phyloP scores from a whole-genome alignment of 2,329 filamentous ascomycete genomes.

The Colletotrichum lini region DNA sequence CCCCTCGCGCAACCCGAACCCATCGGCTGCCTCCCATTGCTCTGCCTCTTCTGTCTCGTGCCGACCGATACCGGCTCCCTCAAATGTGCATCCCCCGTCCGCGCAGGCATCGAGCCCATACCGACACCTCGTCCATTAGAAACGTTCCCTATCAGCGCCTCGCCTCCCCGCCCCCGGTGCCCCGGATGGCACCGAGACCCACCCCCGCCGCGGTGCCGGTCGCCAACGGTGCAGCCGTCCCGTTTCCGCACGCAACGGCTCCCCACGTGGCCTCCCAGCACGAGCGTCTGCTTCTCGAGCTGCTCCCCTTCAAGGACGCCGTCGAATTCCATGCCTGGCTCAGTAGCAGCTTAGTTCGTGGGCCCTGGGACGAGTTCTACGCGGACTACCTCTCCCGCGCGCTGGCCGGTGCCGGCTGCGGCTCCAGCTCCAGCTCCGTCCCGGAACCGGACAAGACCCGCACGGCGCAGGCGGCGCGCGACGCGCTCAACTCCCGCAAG shows the following conservation, averaged over 20 bases:
- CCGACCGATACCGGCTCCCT: not conserved
- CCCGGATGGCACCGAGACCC: constrained; percentile 32
- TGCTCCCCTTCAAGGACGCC: constrained; percentile 54
- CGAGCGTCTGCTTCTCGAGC: constrained; percentile 56
- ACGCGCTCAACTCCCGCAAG: constrained; percentile 49
- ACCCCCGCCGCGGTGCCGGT: constrained; percentile 3
- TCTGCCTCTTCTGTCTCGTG: not conserved
- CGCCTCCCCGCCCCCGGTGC: constrained; percentile 31
- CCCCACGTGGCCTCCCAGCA: constrained; percentile 49
- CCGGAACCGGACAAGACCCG: constrained; percentile 53
- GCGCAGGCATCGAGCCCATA: constrained; percentile 29
- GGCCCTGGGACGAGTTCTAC: constrained; percentile 56
- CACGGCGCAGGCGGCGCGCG: constrained; percentile 49
- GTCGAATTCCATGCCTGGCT: constrained; percentile 55
- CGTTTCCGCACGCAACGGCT: not conserved
- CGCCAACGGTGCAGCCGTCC: not conserved
- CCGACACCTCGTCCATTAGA: constrained; percentile 22
- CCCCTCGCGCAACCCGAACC: not conserved
- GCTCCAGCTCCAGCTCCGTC: constrained; percentile 22
- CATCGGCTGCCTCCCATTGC: not conserved
- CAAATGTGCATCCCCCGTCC: constrained; percentile 42
- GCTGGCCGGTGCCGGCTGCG: constrained; percentile 20
- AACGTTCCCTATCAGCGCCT: constrained; percentile 33
- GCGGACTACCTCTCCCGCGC: constrained; percentile 49
- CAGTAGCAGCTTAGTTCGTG: constrained; percentile 49